Percentiles rank a stretch among this genome's conserved stretches.
Conservation (phyloP, 768 basidiomycete species). For the Pleurotus djamor region DNA sequence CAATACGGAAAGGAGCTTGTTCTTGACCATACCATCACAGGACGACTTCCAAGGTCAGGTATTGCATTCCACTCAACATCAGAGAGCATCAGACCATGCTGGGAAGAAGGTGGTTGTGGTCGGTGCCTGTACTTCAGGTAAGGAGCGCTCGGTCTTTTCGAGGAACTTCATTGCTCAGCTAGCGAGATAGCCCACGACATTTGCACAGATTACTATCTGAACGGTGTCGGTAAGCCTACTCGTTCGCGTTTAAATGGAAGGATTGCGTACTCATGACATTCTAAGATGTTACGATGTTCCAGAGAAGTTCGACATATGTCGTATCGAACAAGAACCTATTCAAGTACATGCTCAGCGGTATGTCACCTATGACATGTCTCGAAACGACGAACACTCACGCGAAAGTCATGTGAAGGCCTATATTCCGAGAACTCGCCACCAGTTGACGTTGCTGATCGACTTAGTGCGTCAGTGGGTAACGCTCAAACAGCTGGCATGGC, state of each 20-base stretch:
- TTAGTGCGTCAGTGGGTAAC: slow-evolving; percentile 46
- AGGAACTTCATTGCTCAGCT: background rate
- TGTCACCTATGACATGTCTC: background rate
- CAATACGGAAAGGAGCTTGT: background rate
- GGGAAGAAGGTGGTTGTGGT: slow-evolving; percentile 65
- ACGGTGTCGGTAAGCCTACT: slow-evolving; percentile 36
- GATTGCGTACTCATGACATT: slow-evolving; percentile 5
- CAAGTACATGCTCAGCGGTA: slow-evolving; percentile 21
- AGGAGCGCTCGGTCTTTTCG: background rate
- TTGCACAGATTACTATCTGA: slow-evolving; percentile 34
- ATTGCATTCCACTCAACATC: slow-evolving; percentile 50
- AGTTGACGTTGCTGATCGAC: slow-evolving; percentile 46
- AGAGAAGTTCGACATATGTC: slow-evolving; percentile 54
- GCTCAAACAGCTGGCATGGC: slow-evolving; percentile 20
- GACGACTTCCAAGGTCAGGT: slow-evolving; percentile 47
- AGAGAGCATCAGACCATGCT: slow-evolving; percentile 38
- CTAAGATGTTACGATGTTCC: slow-evolving; percentile 41
- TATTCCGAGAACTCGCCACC: slow-evolving; percentile 51
- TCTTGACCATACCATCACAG: slow-evolving; percentile 13
- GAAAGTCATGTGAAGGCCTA: slow-evolving; percentile 17
- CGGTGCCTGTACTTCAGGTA: slow-evolving; percentile 59
- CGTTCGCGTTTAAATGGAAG: background rate
- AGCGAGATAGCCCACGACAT: slow-evolving; percentile 38
- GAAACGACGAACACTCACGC: background rate
- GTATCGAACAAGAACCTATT: slow-evolving; percentile 45